phyloP scores from a whole-genome alignment of 1,284 basidiomycete species.

The Gastroboletus turbinatus region DNA sequence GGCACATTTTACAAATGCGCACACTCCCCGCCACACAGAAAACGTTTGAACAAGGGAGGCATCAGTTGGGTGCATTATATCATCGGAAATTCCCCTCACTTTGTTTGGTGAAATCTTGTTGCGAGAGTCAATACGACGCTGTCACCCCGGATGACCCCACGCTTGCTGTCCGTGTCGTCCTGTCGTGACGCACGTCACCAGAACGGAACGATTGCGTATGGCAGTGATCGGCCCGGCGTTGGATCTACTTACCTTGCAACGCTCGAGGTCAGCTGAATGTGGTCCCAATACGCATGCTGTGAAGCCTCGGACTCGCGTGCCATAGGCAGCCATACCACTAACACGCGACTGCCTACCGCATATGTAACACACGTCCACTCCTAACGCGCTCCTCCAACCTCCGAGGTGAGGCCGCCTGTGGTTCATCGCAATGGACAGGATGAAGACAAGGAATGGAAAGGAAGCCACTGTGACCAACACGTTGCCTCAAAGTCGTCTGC shows the following conservation, averaged over 20 bases:
- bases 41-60: conserved; percentile 6
- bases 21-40: conserved; percentile 1
- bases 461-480: conserved; percentile 27
- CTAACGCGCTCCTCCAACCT: background rate
- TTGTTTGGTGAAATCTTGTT: background rate
- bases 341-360: conserved; percentile 8
- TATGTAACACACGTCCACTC: conserved; percentile 2
- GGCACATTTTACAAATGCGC: background rate
- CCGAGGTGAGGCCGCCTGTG: conserved; percentile 9
- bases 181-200: conserved; percentile 2
- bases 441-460: conserved; percentile 18
- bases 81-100: background rate
- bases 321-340: background rate
- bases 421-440: conserved; percentile 3
- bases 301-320: conserved; percentile 16
- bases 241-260: background rate
- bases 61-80: background rate
- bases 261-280: background rate
- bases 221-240: background rate
- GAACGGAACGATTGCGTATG: background rate
- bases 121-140: background rate
- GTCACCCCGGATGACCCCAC: conserved; percentile 6
- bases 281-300: background rate
- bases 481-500: conserved; percentile 16
- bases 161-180: conserved; percentile 13